These are phyloP conservation scores for Setaria viridis DNA, from an alignment of 202 grass and related monocot genomes.

Conservation along the genomic window DNA sequence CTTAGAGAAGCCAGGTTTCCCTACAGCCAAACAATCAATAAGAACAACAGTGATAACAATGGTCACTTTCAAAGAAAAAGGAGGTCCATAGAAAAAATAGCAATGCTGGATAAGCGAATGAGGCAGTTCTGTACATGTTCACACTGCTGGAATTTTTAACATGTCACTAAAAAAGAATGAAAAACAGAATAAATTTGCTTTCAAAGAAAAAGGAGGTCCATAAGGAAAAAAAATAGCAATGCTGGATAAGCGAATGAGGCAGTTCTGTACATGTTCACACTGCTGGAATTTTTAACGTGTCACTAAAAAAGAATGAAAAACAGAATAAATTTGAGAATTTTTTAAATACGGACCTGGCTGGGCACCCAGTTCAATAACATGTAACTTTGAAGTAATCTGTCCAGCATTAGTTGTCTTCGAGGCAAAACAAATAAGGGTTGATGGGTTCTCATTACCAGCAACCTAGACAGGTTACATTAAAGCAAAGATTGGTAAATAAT, in stretches of 20 bases:
- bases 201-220: background rate
- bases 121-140: background rate
- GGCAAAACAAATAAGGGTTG: constrained; percentile 90
- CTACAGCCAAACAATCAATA: constrained; percentile 50
- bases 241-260: background rate
- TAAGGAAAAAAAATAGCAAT: background rate
- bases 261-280: background rate
- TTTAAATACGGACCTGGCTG: constrained; percentile 70
- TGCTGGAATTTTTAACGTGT: background rate
- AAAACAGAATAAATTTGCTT: constrained; percentile 6
- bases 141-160: background rate
- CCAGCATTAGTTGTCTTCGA: constrained; percentile 91
- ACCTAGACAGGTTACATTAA: constrained; percentile 52
- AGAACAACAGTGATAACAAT: constrained; percentile 5
- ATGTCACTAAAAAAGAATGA: background rate
- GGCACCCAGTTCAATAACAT: constrained; percentile 94
- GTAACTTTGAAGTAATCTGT: constrained; percentile 92
- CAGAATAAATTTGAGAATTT: background rate
- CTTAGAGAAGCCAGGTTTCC: constrained; percentile 86
- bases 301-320: constrained; percentile 13
- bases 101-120: background rate
- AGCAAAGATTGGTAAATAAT: background rate
- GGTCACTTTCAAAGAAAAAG: too few species aligned
- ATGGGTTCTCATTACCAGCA: constrained; percentile 80
- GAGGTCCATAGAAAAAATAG: background rate